Percentiles rank a stretch among this genome's conserved stretches.
These are phyloP conservation scores for Fusarium palustre DNA, from an alignment of 2,329 filamentous ascomycete genomes.

Conservation along the genomic window DNA sequence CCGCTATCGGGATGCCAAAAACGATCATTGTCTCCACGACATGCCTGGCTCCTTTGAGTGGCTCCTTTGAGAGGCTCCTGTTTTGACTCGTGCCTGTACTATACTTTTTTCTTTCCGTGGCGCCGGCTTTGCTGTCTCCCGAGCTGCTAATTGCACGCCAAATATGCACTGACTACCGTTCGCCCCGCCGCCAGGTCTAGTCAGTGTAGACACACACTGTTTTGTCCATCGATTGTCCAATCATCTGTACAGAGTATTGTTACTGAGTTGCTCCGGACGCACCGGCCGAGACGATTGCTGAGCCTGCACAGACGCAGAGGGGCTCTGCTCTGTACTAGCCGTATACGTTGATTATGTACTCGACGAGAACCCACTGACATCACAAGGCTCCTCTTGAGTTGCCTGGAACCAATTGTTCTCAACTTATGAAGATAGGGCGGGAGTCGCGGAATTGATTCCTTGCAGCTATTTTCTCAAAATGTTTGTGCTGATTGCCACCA, in stretches of 20 bases:
- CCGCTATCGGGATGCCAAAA: slow-evolving; percentile 43
- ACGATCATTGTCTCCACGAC: slow-evolving; percentile 34
- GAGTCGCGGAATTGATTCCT: slow-evolving; percentile 26
- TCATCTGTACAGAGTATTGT: slow-evolving; percentile 29
- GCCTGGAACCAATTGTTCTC: slow-evolving; percentile 3
- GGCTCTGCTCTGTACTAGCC: neutral
- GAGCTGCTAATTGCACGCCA: slow-evolving; percentile 42
- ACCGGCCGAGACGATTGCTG: slow-evolving; percentile 42
- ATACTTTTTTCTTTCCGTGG: slow-evolving; percentile 42
- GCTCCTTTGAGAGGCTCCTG: slow-evolving; percentile 27
- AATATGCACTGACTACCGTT: slow-evolving; percentile 31
- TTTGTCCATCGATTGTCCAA: slow-evolving; percentile 2
- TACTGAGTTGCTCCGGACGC: slow-evolving; percentile 33
- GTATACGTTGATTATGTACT: slow-evolving; percentile 1
- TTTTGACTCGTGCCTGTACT: slow-evolving; percentile 41
- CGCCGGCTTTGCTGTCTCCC: slow-evolving; percentile 44
- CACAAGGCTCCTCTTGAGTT: slow-evolving; percentile 10
- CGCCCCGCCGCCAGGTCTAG: slow-evolving; percentile 29
- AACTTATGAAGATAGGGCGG: slow-evolving; percentile 2
- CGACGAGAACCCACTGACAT: slow-evolving; percentile 14
- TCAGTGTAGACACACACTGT: slow-evolving; percentile 15
- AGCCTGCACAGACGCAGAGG: slow-evolving; percentile 22
- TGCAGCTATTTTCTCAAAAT: slow-evolving; percentile 3
- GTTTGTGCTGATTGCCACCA: slow-evolving; percentile 13
- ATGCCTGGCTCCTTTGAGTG: slow-evolving; percentile 22